These are phyloP conservation scores for Candolleomyces eurysporus DNA, from an alignment of 768 basidiomycete species.

Conservation along the genomic window DNA sequence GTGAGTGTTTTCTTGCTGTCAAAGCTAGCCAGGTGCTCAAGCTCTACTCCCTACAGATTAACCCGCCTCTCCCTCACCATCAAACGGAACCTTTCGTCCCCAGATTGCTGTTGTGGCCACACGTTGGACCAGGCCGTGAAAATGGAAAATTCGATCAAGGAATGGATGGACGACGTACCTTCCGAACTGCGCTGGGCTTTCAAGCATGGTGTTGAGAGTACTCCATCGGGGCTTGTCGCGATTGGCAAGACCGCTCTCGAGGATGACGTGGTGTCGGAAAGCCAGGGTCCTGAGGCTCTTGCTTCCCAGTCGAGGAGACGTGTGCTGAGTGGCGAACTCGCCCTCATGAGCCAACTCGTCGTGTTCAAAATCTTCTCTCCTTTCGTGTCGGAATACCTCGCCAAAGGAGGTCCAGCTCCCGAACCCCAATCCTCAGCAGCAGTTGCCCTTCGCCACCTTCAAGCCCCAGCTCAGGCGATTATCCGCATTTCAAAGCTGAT, in stretches of 20 bases:
- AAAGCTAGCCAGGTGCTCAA: neutral
- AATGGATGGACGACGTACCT: neutral
- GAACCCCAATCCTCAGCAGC: neutral
- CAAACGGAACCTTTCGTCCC: slow-evolving; percentile 46
- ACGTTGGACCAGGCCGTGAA: slow-evolving; percentile 62
- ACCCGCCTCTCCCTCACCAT: slow-evolving; percentile 62
- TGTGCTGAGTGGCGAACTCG: slow-evolving; percentile 55
- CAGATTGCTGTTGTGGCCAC: slow-evolving; percentile 40
- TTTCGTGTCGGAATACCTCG: slow-evolving; percentile 28
- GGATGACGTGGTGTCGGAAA: no score
- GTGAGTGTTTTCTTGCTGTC: neutral
- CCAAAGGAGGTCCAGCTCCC: neutral
- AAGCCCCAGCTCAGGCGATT: neutral
- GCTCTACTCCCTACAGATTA: slow-evolving; percentile 36
- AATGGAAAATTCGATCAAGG: slow-evolving; percentile 24
- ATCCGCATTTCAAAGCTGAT: slow-evolving; percentile 1
- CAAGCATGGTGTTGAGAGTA: neutral
- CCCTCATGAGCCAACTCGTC: slow-evolving; percentile 57
- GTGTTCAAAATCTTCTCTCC: slow-evolving; percentile 68
- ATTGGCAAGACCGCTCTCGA: neutral
- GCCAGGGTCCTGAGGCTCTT: neutral
- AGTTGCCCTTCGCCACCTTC: neutral
- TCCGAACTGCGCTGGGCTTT: neutral
- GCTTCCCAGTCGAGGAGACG: neutral
- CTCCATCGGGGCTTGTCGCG: neutral